Conservation (phyloP, 2,329 filamentous ascomycete species). For the Hirsutella rhossiliensis region DNA sequence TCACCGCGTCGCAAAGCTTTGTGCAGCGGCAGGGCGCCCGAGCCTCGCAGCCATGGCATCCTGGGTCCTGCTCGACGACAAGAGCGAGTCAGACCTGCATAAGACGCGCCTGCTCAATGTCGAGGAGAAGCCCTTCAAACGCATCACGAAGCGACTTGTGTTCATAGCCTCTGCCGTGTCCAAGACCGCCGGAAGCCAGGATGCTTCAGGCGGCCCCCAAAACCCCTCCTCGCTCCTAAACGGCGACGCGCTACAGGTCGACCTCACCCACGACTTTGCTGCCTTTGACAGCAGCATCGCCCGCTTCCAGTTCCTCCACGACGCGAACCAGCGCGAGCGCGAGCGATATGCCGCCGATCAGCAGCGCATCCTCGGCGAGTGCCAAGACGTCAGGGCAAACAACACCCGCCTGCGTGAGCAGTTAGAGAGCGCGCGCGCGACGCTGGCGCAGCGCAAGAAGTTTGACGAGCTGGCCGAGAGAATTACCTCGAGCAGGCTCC, state of each 20-base stretch:
- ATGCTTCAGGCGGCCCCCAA: conserved; percentile 5
- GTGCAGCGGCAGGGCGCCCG: neutral
- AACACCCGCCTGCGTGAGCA: conserved; percentile 62
- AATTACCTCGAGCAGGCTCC: conserved; percentile 68
- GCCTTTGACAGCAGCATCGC: conserved; percentile 78
- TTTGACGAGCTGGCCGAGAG: conserved; percentile 84
- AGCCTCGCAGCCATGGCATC: conserved; percentile 23
- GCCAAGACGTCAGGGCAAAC: conserved; percentile 63
- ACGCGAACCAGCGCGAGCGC: conserved; percentile 73
- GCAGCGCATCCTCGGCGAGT: conserved; percentile 63
- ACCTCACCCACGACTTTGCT: conserved; percentile 78
- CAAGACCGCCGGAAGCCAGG: conserved; percentile 9
- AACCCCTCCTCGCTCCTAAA: neutral
- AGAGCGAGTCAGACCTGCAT: conserved; percentile 75
- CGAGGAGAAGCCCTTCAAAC: conserved; percentile 86
- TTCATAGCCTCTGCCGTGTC: conserved; percentile 51
- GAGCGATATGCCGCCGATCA: conserved; percentile 75
- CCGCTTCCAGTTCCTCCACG: conserved; percentile 75
- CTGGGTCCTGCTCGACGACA: conserved; percentile 60
- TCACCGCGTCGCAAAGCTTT: too few species aligned
- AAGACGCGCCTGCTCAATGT: conserved; percentile 77
- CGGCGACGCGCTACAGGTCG: conserved; percentile 57
- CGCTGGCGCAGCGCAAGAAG: conserved; percentile 64
- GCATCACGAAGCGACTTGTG: conserved; percentile 71
- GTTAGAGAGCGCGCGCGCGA: conserved; percentile 64